Evolutionary conservation across 2,329 filamentous ascomycete genomes (phyloP), one percentile per base, ranked within the genome.

Genomic region (Conoideocrella luteorostrata): DNA sequence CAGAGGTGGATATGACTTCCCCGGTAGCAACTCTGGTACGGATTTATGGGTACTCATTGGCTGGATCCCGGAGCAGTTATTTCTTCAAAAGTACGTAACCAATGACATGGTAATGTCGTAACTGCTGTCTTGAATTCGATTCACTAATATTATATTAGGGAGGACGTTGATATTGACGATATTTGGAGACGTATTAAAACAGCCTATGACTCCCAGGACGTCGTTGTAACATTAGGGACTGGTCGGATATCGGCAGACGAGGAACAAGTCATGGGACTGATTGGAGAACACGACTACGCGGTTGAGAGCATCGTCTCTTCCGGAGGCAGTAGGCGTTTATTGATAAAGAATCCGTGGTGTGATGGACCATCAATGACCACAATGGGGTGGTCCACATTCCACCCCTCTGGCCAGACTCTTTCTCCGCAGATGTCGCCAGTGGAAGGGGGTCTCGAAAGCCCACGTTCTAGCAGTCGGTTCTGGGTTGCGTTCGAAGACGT

Each of bases 341-440:
- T 96, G 0, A 77, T 98, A 50, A 98, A 98, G 65, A 98, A 98
- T 56, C 93, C 93, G 2, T 98, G 93, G 93, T 86, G 85, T 41
- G 82, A 90, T 57, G 88, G 88, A 4, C 80, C 82, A 34, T 76
- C 81, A 5, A 44, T 49, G 84, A 81, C 77, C 50, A 83, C 58
- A 7, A 51, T 52, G n/a, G 54, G 52, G n/a, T 28, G 35, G 22
- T 38, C 26, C 12, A 20, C 29, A 32, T n/a, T 35, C 7, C 34
- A 24, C 21, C n/a, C 18, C 15, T 22, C 30, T 20, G 55, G 46
- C 30, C 52, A 11, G 47, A 56, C 23, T 44, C 12, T 9, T 13
- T 24, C 12, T 7, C 15, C 12, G 15, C 12, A 28, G 33, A 24
- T 5, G 11, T 17, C n/a, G 11, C 39, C 26, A n/a, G 11, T 20